Evolutionary conservation across 192 early-diverging fungal species (phyloP).

Genomic region (Entomortierella chlamydospora): DNA sequence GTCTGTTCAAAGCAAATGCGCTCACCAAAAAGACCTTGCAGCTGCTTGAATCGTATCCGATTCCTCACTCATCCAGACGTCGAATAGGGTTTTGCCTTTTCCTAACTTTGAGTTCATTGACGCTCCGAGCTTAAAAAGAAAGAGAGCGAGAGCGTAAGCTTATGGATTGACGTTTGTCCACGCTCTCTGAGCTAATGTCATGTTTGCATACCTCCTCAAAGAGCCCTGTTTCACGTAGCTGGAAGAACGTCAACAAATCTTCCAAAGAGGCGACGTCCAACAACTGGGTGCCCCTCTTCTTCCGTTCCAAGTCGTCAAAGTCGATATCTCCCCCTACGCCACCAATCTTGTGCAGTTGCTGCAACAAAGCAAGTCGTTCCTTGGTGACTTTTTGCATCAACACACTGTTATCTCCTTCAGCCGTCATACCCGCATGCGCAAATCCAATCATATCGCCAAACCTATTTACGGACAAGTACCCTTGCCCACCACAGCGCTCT

Average conservation of each 20-base stretch:
- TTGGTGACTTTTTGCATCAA: conserved; percentile 84
- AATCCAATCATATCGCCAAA: conserved; percentile 77
- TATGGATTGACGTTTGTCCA: too few relatives aligned
- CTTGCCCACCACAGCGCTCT: conserved; percentile 82
- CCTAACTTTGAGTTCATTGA: conserved; percentile 65
- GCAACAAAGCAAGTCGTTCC: conserved; percentile 69
- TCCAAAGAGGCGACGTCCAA: conserved; percentile 65
- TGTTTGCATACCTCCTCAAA: conserved; percentile 55
- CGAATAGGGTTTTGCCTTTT: conserved; percentile 67
- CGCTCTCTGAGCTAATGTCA: too few relatives aligned
- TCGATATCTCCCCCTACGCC: too few relatives aligned
- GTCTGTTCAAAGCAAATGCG: conserved; percentile 72
- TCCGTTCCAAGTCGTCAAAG: too few relatives aligned
- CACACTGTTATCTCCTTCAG: conserved; percentile 84
- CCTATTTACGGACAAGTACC: conserved; percentile 74
- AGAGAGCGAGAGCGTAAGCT: conserved; percentile 39
- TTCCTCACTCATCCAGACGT: conserved; percentile 83
- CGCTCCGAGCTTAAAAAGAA: conserved; percentile 58
- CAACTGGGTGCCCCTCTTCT: too few relatives aligned
- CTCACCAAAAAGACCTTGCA: conserved; percentile 74
- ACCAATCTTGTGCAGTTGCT: conserved; percentile 36
- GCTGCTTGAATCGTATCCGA: conserved; percentile 76
- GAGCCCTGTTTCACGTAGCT: conserved; percentile 56
- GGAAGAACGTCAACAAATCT: conserved; percentile 60
- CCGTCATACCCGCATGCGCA: conserved; percentile 82